Evolutionary conservation across 768 basidiomycete species (phyloP).

Genomic region (Mycena rebaudengoi): DNA sequence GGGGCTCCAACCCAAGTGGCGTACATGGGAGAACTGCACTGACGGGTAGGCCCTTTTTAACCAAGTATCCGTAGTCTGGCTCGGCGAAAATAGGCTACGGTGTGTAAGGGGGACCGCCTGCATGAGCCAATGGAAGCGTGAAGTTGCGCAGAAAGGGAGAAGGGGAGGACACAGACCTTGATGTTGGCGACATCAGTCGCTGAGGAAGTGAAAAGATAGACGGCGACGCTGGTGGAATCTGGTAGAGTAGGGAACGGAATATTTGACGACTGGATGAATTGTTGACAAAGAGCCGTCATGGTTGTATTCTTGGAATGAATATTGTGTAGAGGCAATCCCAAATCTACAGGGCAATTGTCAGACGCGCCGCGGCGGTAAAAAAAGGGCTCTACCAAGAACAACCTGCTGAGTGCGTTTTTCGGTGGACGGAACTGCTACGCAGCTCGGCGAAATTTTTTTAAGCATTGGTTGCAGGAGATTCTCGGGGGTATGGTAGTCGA

Average conservation of each 20-base stretch:
- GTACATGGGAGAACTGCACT: conserved; percentile 25
- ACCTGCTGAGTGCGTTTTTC: conserved; percentile 33
- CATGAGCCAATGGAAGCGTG: too few relatives aligned
- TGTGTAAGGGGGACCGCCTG: conserved; percentile 44
- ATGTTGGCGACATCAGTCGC: conserved; percentile 42
- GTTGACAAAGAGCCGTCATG: conserved; percentile 39
- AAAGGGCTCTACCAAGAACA: conserved; percentile 28
- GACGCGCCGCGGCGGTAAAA: too few relatives aligned
- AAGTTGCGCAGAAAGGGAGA: too few relatives aligned
- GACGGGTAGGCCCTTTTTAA: background rate
- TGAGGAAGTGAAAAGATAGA: conserved; percentile 46
- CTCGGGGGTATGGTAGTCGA: conserved; percentile 42
- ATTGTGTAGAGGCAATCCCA: conserved; percentile 8
- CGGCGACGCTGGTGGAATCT: conserved; percentile 29
- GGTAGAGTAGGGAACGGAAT: conserved; percentile 34
- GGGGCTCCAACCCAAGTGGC: conserved; percentile 43
- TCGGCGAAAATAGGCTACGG: conserved; percentile 34
- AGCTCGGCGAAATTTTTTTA: conserved; percentile 37
- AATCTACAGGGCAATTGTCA: conserved; percentile 20
- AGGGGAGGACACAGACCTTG: too few relatives aligned
- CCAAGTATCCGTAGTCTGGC: conserved; percentile 33
- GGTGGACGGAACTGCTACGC: conserved; percentile 33
- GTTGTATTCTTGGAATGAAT: conserved; percentile 37
- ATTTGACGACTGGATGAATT: conserved; percentile 34
- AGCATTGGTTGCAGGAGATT: conserved; percentile 44